Evolutionary conservation across 1,284 basidiomycete genomes (phyloP).

Genomic region (Golubevia pallescens): DNA sequence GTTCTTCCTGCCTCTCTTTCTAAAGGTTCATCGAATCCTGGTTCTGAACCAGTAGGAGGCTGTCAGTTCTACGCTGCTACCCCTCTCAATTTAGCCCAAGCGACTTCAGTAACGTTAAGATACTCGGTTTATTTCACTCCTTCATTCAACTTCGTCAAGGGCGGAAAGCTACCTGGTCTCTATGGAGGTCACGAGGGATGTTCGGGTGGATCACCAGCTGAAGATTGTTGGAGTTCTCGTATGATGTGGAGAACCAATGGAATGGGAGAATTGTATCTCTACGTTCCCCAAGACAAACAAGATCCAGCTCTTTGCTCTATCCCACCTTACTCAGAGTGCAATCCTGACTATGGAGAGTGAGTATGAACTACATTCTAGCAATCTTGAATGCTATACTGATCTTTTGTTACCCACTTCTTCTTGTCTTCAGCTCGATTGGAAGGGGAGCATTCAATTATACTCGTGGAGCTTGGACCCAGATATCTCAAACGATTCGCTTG

Average conservation of each 20-base stretch:
- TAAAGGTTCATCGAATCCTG: neutral
- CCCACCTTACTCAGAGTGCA: slow-evolving; percentile 21
- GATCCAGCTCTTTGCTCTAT: slow-evolving; percentile 16
- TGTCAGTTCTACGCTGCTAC: too few species aligned
- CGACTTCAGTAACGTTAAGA: slow-evolving; percentile 24
- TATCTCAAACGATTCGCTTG: slow-evolving; percentile 26
- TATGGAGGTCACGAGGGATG: slow-evolving; percentile 57
- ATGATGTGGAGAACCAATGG: slow-evolving; percentile 22
- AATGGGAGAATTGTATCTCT: slow-evolving; percentile 34
- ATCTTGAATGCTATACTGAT: slow-evolving; percentile 5
- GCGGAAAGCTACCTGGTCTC: slow-evolving; percentile 56
- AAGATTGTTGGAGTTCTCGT: slow-evolving; percentile 42
- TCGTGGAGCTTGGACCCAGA: slow-evolving; percentile 19
- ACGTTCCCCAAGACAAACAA: slow-evolving; percentile 27
- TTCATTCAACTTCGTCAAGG: slow-evolving; percentile 57
- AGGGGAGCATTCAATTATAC: slow-evolving; percentile 22
- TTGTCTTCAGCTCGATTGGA: slow-evolving; percentile 16
- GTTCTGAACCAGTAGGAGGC: too few species aligned
- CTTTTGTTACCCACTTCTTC: neutral
- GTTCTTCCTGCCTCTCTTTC: neutral
- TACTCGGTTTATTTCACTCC: slow-evolving; percentile 57
- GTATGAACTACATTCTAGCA: neutral
- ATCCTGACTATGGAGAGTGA: slow-evolving; percentile 24
- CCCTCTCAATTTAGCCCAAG: too few species aligned
- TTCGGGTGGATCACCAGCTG: slow-evolving; percentile 36